phyloP scores from a whole-genome alignment of 2,329 filamentous ascomycete species.

The Acrocalymma vagum region DNA sequence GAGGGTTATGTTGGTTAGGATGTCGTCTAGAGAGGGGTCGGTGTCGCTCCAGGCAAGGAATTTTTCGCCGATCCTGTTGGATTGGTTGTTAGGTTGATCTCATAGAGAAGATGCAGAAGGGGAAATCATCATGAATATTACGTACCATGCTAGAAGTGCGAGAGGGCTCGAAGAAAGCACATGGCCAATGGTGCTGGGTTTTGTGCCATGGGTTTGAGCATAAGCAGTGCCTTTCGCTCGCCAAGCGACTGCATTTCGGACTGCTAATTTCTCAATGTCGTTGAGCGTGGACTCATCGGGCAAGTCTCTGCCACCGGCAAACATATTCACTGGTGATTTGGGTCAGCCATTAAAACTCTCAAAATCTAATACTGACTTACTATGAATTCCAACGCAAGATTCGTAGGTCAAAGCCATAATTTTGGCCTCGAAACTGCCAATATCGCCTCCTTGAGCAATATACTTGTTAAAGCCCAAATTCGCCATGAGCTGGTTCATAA shows the following conservation, averaged over 20 bases:
- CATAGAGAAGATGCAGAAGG: background rate
- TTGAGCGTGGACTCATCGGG: slow-evolving; percentile 27
- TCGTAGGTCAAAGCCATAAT: slow-evolving; percentile 51
- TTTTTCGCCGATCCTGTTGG: slow-evolving; percentile 63
- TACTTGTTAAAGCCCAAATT: slow-evolving; percentile 65
- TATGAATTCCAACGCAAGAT: slow-evolving; percentile 56
- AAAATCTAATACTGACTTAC: slow-evolving; percentile 22
- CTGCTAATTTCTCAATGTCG: slow-evolving; percentile 22
- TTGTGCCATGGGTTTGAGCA: slow-evolving; percentile 61
- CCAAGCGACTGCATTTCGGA: slow-evolving; percentile 41
- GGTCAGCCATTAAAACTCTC: too few species aligned
- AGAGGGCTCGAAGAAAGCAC: slow-evolving; percentile 64
- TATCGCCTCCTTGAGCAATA: slow-evolving; percentile 66
- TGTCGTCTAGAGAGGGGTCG: slow-evolving; percentile 48
- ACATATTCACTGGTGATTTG: slow-evolving; percentile 39
- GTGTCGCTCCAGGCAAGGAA: slow-evolving; percentile 64
- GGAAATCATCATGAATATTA: background rate
- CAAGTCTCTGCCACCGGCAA: slow-evolving; percentile 5
- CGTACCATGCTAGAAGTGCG: slow-evolving; percentile 63
- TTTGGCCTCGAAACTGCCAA: slow-evolving; percentile 57
- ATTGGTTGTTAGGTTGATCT: slow-evolving; percentile 6
- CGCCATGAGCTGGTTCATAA: slow-evolving; percentile 64
- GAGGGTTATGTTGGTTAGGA: slow-evolving; percentile 62
- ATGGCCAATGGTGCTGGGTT: slow-evolving; percentile 65
- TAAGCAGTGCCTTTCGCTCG: slow-evolving; percentile 58